These are phyloP conservation scores for Heteromeles arbutifolia DNA, from an alignment of 306 rosid species.

Conservation along the genomic window DNA sequence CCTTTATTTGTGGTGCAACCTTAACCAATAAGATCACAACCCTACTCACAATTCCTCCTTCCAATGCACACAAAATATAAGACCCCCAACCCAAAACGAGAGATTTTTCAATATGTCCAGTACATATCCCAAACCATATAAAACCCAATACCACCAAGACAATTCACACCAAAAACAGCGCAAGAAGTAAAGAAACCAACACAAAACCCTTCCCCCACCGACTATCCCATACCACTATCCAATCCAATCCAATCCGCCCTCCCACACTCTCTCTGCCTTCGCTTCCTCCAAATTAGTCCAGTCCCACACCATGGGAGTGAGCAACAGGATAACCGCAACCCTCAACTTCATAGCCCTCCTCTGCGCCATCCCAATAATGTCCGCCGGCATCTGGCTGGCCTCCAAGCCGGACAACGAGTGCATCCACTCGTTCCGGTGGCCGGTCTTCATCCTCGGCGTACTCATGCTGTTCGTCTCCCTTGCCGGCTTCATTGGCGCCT, in stretches of 20 bases:
- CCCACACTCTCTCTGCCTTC: neutral
- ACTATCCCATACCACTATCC: neutral
- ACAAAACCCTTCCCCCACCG: neutral
- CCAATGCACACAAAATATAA: neutral
- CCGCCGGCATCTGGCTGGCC: constrained; percentile 87
- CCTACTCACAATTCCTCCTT: neutral
- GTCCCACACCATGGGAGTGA: constrained; percentile 52
- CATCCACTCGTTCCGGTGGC: constrained; percentile 69
- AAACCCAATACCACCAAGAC: neutral
- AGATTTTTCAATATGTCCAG: no score
- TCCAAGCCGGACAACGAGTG: constrained; percentile 81
- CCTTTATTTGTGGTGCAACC: neutral
- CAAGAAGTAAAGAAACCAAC: neutral
- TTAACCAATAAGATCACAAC: neutral
- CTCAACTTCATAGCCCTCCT: constrained; percentile 66
- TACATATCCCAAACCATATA: neutral
- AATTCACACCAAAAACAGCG: neutral
- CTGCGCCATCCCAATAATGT: constrained; percentile 69
- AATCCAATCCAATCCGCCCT: neutral
- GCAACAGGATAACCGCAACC: constrained; percentile 74
- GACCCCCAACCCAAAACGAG: neutral
- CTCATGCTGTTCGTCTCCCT: constrained; percentile 64
- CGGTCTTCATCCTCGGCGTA: constrained; percentile 55
- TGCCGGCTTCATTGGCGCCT: constrained; percentile 81
- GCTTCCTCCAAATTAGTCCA: no score